phyloP scores from a whole-genome alignment of 2,329 filamentous ascomycete genomes.

The Colletotrichum sp. region DNA sequence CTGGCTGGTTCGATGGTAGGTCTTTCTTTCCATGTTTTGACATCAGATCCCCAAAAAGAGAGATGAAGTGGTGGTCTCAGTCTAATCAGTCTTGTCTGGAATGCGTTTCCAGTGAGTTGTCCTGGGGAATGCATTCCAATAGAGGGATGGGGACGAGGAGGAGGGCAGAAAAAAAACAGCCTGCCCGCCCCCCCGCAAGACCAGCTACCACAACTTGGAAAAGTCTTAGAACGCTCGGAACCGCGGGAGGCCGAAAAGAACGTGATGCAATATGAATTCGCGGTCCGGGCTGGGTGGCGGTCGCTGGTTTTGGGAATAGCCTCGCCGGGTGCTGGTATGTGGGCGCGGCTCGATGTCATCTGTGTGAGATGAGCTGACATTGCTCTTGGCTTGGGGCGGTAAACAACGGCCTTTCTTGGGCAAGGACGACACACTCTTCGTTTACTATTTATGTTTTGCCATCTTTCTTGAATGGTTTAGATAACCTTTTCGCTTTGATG shows the following conservation, averaged over 20 bases:
- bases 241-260: background rate
- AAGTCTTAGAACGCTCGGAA: background rate
- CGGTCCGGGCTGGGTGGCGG: background rate
- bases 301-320: conserved; percentile 7
- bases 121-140: conserved; percentile 14
- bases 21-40: background rate
- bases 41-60: background rate
- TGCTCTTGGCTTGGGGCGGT: background rate
- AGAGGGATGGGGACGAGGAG: background rate
- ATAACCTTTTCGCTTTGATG: background rate
- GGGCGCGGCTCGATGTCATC: background rate
- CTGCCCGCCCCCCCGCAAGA: background rate
- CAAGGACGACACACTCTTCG: background rate
- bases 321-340: background rate
- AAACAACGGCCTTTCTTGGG: background rate
- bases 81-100: conserved; percentile 9
- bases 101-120: conserved; percentile 8
- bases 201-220: background rate
- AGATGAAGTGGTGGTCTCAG: background rate
- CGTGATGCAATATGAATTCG: conserved; percentile 17
- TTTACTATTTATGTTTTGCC: background rate
- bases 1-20: background rate
- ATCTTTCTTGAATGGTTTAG: fast-evolving
- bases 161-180: background rate
- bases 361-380: background rate